phyloP scores from a whole-genome alignment of 805 yeast species.

The Metschnikowia gelsemii region DNA sequence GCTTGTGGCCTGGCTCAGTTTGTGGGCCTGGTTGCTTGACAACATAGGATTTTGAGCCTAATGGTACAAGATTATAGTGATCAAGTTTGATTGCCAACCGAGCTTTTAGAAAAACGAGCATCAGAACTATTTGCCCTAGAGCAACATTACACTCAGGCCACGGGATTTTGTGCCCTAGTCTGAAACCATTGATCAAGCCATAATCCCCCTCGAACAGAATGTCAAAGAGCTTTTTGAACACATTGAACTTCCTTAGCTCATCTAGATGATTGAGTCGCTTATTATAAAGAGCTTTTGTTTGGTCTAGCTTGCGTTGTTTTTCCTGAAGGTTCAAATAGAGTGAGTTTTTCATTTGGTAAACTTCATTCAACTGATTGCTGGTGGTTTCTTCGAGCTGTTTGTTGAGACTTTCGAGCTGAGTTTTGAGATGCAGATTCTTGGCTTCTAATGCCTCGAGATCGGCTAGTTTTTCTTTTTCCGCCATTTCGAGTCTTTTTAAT shows the following conservation, averaged over 20 bases:
- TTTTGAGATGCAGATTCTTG: conserved; percentile 45
- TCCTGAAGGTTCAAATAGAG: conserved; percentile 52
- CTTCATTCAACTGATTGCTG: conserved; percentile 45
- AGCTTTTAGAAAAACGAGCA: conserved; percentile 62
- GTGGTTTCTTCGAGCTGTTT: conserved; percentile 35
- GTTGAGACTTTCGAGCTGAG: conserved; percentile 47
- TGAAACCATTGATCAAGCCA: conserved; percentile 82
- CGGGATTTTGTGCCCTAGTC: conserved; percentile 77
- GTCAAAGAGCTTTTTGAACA: conserved; percentile 77
- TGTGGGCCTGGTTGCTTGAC: conserved; percentile 40
- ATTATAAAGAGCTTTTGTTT: conserved; percentile 62
- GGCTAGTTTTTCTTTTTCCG: conserved; percentile 34
- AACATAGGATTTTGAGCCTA: conserved; percentile 82
- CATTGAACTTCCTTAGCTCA: conserved; percentile 69
- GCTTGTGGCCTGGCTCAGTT: conserved; percentile 1
- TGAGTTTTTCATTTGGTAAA: conserved; percentile 52
- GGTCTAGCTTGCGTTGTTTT: conserved; percentile 55
- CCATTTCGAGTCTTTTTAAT: conserved; percentile 40
- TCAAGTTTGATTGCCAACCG: conserved; percentile 54
- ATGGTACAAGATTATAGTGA: conserved; percentile 67
- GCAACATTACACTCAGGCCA: conserved; percentile 95
- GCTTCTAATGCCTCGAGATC: conserved; percentile 41
- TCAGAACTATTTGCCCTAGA: conserved; percentile 74
- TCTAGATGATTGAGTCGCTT: conserved; percentile 65
- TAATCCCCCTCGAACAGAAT: conserved; percentile 70